Evolutionary conservation across 2,329 filamentous ascomycete species (phyloP), one percentile per base, ranked within the genome.

Genomic region (Stagonosporopsis rhizophila): DNA sequence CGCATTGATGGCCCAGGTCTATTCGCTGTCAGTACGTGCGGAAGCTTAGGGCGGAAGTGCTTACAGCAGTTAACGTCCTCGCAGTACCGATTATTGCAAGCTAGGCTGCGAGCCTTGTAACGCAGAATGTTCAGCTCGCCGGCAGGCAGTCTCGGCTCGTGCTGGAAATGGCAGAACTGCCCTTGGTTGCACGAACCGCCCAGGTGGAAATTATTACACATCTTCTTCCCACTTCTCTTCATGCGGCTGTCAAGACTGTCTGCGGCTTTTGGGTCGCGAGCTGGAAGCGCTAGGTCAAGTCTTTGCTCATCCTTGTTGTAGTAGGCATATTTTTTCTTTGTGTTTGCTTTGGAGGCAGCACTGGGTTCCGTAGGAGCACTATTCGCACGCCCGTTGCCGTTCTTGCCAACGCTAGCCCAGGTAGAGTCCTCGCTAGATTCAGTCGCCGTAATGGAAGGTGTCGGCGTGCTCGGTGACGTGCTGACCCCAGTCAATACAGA

Each of bases 301-400:
- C 79, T 75, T 58, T 81, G 70, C 41, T 76, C 76, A 45, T 70
- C 66, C 30, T 72, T 73, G 58, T 82, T 82, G 53, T 76, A 74
- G 38, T 79, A 70, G 44, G 79, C 72, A 60, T 71, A 69, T 68
- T 75, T 72, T 53, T 70, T 72, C 53, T 69, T 68, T 22, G 55
- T n/a, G 35, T 63, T 66, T 47, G 54, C 51, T 44, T 63, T 64
- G 22, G 62, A 64, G 50, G 44, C 41, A 27, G 39, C 34, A 25
- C 54, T 51, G 8, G 67, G 58, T 4, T 75, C 74, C 41, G 81
- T 78, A 28, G 73, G 75, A 55, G 79, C 76, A 35, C 46, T 77
- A 48, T 77, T 76, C 6, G 62, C 65, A 12, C 57, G 34, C n/a
- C 55, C 49, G 22, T 58, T 52, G 12, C 58, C 68, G 14, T 52